Evolutionary conservation across 2,329 filamentous ascomycete genomes (phyloP), one percentile per base, ranked within the genome.

Genomic region (Diplocarpon rosae): DNA sequence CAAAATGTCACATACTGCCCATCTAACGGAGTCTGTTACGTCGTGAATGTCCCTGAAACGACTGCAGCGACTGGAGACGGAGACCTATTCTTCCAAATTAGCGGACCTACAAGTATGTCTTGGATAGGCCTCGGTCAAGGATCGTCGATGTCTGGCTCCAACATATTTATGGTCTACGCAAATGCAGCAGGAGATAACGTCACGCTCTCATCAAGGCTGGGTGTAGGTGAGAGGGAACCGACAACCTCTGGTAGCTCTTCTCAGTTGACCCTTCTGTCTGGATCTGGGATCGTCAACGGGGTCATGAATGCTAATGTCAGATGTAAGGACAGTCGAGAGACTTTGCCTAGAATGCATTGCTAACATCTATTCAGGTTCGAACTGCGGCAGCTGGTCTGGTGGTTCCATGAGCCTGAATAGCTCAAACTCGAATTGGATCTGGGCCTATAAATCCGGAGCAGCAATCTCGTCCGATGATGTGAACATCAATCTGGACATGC

Each of bases 101-200:
- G 66, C 37, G 72, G 71, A 2, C 73, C 76, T 1, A 67, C 66
- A 33, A 65, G 58, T 5, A 68, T 73, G 55, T 59, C 69, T 60
- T 80, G 72, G 70, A 66, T 76, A 29, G 71, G 66, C 3, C 58
- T 79, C 3, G 76, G 74, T 7, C 73, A 78, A 56, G 76, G 76
- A 20, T 62, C 52, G 1, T 51, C 58, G 15, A 80, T 79, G 76
- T 52, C 59, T 13, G 69, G 68, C 16, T 59, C 75, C 5, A 76
- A 76, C 57, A 77, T 80, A 37, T 78, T 79, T 55, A 62, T 78
- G 35, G 64, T 77, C 5, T 79, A 79, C 53, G 67, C 71, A n/a
- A 66, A 69, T 20, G 62, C 67, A 32, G 61, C 61, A 31, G 69
- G 72, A 20, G 66, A 61, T 35, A 78, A 76, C 50, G 71, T 79